Evolutionary conservation across 2,329 filamentous ascomycete species (phyloP), one percentile per base, ranked within the genome.

Genomic region (Colletotrichum chlorophyti): DNA sequence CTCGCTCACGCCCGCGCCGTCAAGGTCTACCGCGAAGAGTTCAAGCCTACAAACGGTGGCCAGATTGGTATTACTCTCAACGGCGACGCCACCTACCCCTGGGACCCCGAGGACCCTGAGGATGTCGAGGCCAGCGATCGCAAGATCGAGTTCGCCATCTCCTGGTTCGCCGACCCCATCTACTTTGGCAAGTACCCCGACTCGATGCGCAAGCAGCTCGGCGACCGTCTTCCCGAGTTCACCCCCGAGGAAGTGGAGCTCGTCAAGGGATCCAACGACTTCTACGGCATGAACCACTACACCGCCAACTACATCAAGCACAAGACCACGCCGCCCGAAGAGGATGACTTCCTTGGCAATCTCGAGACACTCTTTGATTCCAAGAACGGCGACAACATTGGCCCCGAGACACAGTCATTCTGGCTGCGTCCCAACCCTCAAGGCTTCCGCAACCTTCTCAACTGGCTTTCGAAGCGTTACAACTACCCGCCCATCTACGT

Each of bases 221-320:
- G 91, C 53, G 81, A 88, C 70, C 86, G 91, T 12, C 82, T 96
- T 43, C 92, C 92, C 5, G 78, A 80, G 40, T 95, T 91, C 72
- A 92, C 89, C 0, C 74, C 82, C 0, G 89, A 91, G 64, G 91
- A 96, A 70, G 73, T 79, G 21, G 84, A 84, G 2, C 79, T 95
- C n/a, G 86, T 96, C 41, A 82, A 89, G 68, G 91, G 90, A n/a
- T 91, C 88, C 70, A 95, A 95, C 73, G 92, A 96, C 79, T 96
- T 96, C 76, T 96, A 96, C 74, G 92, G 91, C 72, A 94, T 94
- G 91, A 96, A 96, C 80, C 90, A 93, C 80, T 96, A 96, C 80
- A 93, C 91, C 47, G 89, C 91, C 69, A 91, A 95, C 80, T 96
- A 91, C 76, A 87, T 96, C 76, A 88, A 87, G 72, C 88, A 93